These are phyloP conservation scores for Kwoniella sp. DNA, from an alignment of 768 basidiomycete genomes.

Conservation along the genomic window DNA sequence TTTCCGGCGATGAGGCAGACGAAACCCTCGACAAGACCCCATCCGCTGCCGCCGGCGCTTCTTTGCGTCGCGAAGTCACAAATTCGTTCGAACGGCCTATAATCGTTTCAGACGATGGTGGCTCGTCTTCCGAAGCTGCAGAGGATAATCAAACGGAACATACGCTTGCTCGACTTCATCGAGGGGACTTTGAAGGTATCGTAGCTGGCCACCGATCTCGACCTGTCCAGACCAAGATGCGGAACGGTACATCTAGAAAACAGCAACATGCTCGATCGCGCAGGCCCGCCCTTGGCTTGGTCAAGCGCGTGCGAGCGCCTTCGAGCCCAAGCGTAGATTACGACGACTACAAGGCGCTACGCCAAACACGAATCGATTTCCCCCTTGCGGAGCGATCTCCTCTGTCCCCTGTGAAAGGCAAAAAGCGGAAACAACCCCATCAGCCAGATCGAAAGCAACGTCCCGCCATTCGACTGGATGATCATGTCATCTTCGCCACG, in stretches of 20 bases:
- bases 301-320: constrained; percentile 16
- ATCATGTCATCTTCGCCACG: constrained; percentile 49
- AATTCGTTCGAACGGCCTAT: constrained; percentile 26
- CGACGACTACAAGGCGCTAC: not conserved
- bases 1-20: constrained; percentile 28
- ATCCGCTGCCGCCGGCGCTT: not conserved
- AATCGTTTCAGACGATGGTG: constrained; percentile 27
- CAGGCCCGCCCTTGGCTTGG: constrained; percentile 28
- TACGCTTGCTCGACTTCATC: constrained; percentile 38
- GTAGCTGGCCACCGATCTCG: constrained; percentile 20
- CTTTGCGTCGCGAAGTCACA: not conserved
- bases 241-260: not conserved
- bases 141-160: constrained; percentile 40
- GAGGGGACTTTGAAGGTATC: constrained; percentile 48
- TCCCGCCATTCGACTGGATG: constrained; percentile 46
- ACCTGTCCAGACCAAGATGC: not conserved
- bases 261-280: constrained; percentile 1
- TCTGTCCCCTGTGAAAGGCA: not conserved
- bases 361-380: constrained; percentile 37
- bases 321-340: not conserved
- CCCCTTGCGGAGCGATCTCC: constrained; percentile 20
- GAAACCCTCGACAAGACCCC: not conserved
- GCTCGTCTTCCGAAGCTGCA: constrained; percentile 30
- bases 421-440: constrained; percentile 17
- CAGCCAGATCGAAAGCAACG: constrained; percentile 17